Conservation (phyloP, 768 basidiomycete species). For the Trametes coccinea region DNA sequence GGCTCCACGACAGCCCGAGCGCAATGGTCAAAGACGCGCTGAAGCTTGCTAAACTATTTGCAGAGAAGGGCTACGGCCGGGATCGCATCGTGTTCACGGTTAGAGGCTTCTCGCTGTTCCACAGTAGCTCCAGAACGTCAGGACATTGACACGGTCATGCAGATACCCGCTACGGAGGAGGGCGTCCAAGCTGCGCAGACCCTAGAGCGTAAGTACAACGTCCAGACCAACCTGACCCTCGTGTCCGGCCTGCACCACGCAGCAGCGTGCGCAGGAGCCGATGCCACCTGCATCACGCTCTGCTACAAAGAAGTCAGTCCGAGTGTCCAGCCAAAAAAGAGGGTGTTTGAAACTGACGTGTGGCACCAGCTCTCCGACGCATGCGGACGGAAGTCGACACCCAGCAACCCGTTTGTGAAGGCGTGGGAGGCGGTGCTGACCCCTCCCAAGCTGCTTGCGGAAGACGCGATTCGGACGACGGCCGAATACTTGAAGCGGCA, state of each 20-base stretch:
- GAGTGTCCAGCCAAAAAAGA: not conserved
- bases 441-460: slow-evolving; percentile 40
- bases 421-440: slow-evolving; percentile 22
- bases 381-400: not conserved
- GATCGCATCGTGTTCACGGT: slow-evolving; percentile 53
- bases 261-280: slow-evolving; percentile 54
- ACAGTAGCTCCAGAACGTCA: not conserved
- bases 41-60: slow-evolving; percentile 43
- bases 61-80: slow-evolving; percentile 39
- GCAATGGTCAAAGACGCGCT: slow-evolving; percentile 46
- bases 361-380: slow-evolving; percentile 12
- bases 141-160: not conserved
- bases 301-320: slow-evolving; percentile 48
- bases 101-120: slow-evolving; percentile 19
- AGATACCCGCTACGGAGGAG: slow-evolving; percentile 61
- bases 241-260: slow-evolving; percentile 59
- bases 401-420: slow-evolving; percentile 7
- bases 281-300: slow-evolving; percentile 49
- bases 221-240: slow-evolving; percentile 51
- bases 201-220: slow-evolving; percentile 40
- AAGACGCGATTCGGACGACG: slow-evolving; percentile 48
- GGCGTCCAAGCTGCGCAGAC: slow-evolving; percentile 50
- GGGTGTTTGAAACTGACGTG: slow-evolving; percentile 8
- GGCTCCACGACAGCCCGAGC: slow-evolving; percentile 37
- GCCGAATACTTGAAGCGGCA: slow-evolving; percentile 44